Evolutionary conservation across 306 rosid species (phyloP).

Genomic region (Rosa rugosa): DNA sequence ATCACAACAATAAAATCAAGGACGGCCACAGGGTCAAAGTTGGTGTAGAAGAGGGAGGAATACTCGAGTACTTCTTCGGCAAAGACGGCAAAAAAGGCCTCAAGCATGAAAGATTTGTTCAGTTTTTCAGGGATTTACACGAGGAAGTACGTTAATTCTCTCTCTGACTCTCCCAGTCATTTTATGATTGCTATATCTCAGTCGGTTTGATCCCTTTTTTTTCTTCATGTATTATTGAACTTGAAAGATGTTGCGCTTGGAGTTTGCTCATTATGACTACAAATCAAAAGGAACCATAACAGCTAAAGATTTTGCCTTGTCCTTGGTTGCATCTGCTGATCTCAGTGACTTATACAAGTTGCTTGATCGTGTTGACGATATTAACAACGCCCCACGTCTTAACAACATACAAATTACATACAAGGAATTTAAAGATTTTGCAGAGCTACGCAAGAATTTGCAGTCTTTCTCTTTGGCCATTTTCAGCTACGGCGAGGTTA

Average conservation of each 20-base stretch:
- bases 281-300: slow-evolving; percentile 51
- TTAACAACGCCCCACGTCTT: slow-evolving; percentile 35
- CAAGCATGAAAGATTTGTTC: slow-evolving; percentile 59
- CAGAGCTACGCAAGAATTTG: slow-evolving; percentile 58
- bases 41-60: slow-evolving; percentile 60
- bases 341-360: slow-evolving; percentile 60
- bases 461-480: slow-evolving; percentile 64
- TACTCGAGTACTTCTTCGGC: slow-evolving; percentile 69
- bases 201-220: background rate
- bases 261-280: slow-evolving; percentile 75
- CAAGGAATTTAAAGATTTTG: slow-evolving; percentile 63
- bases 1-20: slow-evolving; percentile 58
- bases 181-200: background rate
- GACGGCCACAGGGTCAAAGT: slow-evolving; percentile 47
- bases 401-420: slow-evolving; percentile 43
- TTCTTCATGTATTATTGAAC: background rate
- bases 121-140: slow-evolving; percentile 63
- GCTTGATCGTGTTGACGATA: slow-evolving; percentile 53
- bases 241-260: slow-evolving; percentile 63
- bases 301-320: slow-evolving; percentile 75
- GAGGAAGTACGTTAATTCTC: slow-evolving; percentile 48
- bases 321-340: slow-evolving; percentile 84
- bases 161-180: background rate
- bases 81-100: slow-evolving; percentile 54
- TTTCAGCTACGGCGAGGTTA: slow-evolving; percentile 77